Conservation (phyloP, 176 grass and related monocot species). For the Luzula sylvatica region DNA sequence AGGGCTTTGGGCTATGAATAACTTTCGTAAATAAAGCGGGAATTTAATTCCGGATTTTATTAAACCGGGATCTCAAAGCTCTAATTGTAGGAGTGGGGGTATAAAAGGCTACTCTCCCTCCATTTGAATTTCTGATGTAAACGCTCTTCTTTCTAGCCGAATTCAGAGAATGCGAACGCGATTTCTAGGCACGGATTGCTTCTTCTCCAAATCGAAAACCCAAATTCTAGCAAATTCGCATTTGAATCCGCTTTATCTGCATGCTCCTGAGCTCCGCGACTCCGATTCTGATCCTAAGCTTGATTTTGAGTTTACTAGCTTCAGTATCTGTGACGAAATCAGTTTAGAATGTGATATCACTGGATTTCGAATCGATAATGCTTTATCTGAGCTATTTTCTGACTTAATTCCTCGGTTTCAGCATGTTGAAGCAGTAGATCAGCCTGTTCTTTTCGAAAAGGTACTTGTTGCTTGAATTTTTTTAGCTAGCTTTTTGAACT, state of each 20-base stretch:
- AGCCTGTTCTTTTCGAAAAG: slow-evolving; percentile 6
- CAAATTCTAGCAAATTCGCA: slow-evolving; percentile 28
- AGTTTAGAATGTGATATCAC: slow-evolving; percentile 21
- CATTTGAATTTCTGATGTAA: slow-evolving; percentile 8
- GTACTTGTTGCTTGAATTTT: background rate
- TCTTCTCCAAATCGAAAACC: slow-evolving; percentile 29
- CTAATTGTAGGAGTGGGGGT: background rate
- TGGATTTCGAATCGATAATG: slow-evolving; percentile 33
- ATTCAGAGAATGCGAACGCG: slow-evolving; percentile 51
- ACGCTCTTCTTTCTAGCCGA: background rate
- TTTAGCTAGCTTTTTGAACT: background rate
- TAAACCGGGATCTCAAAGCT: background rate
- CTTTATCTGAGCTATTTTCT: slow-evolving; percentile 45
- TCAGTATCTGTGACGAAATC: slow-evolving; percentile 7
- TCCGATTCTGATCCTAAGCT: slow-evolving; percentile 1
- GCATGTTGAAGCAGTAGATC: slow-evolving; percentile 26
- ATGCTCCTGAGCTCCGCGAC: slow-evolving; percentile 35
- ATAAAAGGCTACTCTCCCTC: slow-evolving; percentile 7
- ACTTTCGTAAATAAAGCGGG: too few species aligned
- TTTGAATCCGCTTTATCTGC: slow-evolving; percentile 43
- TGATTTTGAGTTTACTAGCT: slow-evolving; percentile 16
- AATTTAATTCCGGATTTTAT: too few species aligned
- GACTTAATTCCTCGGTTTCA: slow-evolving; percentile 34
- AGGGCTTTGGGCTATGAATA: too few species aligned
- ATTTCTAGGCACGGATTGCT: slow-evolving; percentile 70